Evolutionary conservation across 2,329 filamentous ascomycete species (phyloP).

Genomic region (Chaetomium strumarium): DNA sequence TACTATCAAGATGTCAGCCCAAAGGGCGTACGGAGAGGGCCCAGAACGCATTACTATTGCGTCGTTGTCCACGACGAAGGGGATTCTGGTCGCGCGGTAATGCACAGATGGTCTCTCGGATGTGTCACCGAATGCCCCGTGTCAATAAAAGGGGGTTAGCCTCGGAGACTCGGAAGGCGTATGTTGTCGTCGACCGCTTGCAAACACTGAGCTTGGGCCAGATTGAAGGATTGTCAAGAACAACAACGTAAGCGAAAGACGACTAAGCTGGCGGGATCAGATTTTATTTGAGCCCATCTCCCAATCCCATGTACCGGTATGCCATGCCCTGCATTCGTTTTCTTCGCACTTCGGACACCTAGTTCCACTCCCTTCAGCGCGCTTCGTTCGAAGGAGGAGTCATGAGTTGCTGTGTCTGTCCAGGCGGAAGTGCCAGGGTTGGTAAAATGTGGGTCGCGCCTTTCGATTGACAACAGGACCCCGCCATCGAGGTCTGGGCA

Average conservation of each 20-base stretch:
- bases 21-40: slow-evolving; percentile 12
- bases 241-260: slow-evolving; percentile 9
- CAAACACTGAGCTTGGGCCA: not conserved
- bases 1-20: slow-evolving; percentile 13
- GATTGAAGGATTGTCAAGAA: slow-evolving; percentile 1
- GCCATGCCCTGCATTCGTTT: not conserved
- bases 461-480: slow-evolving; percentile 28
- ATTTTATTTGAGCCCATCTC: slow-evolving; percentile 16
- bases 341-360: not conserved
- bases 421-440: slow-evolving; percentile 5
- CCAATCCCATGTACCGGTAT: too few relatives aligned
- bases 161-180: not conserved
- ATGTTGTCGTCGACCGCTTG: not conserved
- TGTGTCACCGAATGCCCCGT: not conserved
- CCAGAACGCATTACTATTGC: slow-evolving; percentile 6
- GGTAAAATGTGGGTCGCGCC: slow-evolving; percentile 24
- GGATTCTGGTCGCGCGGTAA: not conserved
- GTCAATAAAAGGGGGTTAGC: not conserved
- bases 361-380: slow-evolving; percentile 18
- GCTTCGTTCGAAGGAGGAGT: slow-evolving; percentile 15
- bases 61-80: not conserved
- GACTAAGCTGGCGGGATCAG: slow-evolving; percentile 7
- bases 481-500: slow-evolving; percentile 14
- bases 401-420: slow-evolving; percentile 8
- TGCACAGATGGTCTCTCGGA: not conserved